These are phyloP conservation scores for Neonothopanus nambi DNA, from an alignment of 1,284 basidiomycete species.

Conservation along the genomic window DNA sequence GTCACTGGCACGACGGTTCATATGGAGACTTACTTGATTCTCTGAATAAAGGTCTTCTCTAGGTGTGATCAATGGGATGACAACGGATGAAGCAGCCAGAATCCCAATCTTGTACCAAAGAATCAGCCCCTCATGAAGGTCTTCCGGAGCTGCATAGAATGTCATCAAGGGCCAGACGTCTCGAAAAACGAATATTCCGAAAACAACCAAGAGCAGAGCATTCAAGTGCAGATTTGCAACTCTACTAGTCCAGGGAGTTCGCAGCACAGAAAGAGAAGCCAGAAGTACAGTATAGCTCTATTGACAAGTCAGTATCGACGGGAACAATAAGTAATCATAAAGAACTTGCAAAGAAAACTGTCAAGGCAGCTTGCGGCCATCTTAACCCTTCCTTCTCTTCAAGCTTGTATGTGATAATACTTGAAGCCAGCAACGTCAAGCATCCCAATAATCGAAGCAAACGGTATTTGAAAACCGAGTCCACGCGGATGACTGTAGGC, in stretches of 20 bases:
- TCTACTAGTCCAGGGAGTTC: neutral
- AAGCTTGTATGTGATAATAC: neutral
- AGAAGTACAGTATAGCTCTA: slow-evolving; percentile 2
- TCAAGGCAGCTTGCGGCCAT: too few relatives aligned
- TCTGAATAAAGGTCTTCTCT: slow-evolving; percentile 20
- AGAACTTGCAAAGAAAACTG: neutral
- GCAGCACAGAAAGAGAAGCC: neutral
- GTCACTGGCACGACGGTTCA: too few relatives aligned
- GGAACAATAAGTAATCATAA: neutral
- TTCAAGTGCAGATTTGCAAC: slow-evolving; percentile 28
- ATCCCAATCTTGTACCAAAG: slow-evolving; percentile 39
- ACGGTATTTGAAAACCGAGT: slow-evolving; percentile 1
- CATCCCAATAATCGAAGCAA: slow-evolving; percentile 6
- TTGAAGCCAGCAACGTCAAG: neutral
- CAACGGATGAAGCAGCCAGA: slow-evolving; percentile 32
- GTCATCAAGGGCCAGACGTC: slow-evolving; percentile 66
- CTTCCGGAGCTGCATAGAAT: slow-evolving; percentile 34
- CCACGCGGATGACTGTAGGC: neutral
- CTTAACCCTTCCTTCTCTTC: too few relatives aligned
- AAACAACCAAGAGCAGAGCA: slow-evolving; percentile 36
- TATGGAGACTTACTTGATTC: neutral
- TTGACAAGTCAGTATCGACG: too few relatives aligned
- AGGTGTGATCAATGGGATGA: slow-evolving; percentile 41
- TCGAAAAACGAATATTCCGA: slow-evolving; percentile 55
- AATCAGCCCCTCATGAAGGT: slow-evolving; percentile 32